These are phyloP conservation scores for Irpex sp. DNA, from an alignment of 1,284 basidiomycete species.

Conservation along the genomic window DNA sequence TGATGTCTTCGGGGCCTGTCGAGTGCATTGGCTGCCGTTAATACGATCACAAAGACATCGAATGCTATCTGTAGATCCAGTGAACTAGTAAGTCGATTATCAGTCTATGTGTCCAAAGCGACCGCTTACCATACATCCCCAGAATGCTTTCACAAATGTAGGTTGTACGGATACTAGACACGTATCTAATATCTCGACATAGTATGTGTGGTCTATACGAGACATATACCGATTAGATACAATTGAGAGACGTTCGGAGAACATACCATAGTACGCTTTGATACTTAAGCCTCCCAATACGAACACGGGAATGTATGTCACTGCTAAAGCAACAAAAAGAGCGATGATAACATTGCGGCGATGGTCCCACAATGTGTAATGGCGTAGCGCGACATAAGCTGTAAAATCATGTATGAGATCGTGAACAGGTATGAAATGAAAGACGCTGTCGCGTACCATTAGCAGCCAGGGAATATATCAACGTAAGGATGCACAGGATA, in stretches of 20 bases:
- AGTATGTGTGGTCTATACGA: background rate
- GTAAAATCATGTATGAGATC: background rate
- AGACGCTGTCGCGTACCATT: background rate
- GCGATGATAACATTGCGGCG: background rate
- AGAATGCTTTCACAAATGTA: constrained; percentile 1
- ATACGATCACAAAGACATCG: constrained; percentile 15
- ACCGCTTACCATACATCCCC: constrained; percentile 7
- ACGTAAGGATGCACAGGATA: background rate
- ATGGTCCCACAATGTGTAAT: constrained; percentile 10
- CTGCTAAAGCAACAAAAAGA: background rate
- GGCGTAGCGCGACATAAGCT: constrained; percentile 10
- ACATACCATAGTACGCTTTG: background rate
- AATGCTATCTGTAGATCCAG: constrained; percentile 11
- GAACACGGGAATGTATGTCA: constrained; percentile 4
- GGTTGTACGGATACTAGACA: background rate
- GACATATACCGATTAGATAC: background rate
- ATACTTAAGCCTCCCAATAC: background rate
- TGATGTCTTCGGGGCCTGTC: constrained; percentile 15
- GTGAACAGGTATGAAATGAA: background rate
- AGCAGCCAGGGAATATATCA: background rate
- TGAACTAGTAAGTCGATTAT: background rate
- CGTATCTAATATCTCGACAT: background rate
- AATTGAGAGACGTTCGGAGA: background rate
- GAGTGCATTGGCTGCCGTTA: constrained; percentile 16
- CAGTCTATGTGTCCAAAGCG: background rate